Percentiles rank a stretch among this genome's conserved stretches.
Evolutionary conservation across 768 basidiomycete species (phyloP).

Genomic region (Suillus hirtellus): DNA sequence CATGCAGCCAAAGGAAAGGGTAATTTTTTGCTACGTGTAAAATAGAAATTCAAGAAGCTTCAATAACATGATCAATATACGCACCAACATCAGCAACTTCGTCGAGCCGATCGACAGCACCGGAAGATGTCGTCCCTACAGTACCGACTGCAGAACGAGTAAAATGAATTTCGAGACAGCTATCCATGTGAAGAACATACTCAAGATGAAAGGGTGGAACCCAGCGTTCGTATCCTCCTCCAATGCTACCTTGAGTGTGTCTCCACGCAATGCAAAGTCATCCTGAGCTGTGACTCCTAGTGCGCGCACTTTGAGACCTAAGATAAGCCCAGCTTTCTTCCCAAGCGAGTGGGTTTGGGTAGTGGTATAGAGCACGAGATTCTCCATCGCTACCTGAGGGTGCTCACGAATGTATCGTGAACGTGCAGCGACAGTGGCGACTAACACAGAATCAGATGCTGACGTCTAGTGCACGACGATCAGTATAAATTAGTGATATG

Average conservation of each 20-base stretch:
- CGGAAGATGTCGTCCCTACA: slow-evolving; percentile 87
- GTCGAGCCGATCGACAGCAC: slow-evolving; percentile 76
- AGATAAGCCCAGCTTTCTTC: slow-evolving; percentile 72
- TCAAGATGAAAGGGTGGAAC: slow-evolving; percentile 74
- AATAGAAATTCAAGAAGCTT: background rate
- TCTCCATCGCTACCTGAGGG: slow-evolving; percentile 50
- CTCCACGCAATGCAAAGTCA: slow-evolving; percentile 68
- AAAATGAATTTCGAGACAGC: background rate
- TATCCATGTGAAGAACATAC: slow-evolving; percentile 38
- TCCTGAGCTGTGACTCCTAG: slow-evolving; percentile 68
- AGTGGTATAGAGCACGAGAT: slow-evolving; percentile 83
- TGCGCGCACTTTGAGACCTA: slow-evolving; percentile 75
- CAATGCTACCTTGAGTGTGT: slow-evolving; percentile 56
- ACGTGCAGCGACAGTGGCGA: slow-evolving; percentile 81
- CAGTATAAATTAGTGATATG: background rate
- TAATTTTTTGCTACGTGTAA: slow-evolving; percentile 50
- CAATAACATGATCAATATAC: slow-evolving; percentile 22
- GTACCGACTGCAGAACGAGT: slow-evolving; percentile 64
- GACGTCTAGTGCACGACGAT: slow-evolving; percentile 52
- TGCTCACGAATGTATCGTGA: slow-evolving; percentile 50
- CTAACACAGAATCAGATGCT: slow-evolving; percentile 81
- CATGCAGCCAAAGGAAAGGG: slow-evolving; percentile 79
- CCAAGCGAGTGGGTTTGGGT: slow-evolving; percentile 91
- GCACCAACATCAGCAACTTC: slow-evolving; percentile 75
- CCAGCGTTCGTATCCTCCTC: slow-evolving; percentile 63